phyloP scores from a whole-genome alignment of 1,284 basidiomycete species.

The Violaceomyces palustris region DNA sequence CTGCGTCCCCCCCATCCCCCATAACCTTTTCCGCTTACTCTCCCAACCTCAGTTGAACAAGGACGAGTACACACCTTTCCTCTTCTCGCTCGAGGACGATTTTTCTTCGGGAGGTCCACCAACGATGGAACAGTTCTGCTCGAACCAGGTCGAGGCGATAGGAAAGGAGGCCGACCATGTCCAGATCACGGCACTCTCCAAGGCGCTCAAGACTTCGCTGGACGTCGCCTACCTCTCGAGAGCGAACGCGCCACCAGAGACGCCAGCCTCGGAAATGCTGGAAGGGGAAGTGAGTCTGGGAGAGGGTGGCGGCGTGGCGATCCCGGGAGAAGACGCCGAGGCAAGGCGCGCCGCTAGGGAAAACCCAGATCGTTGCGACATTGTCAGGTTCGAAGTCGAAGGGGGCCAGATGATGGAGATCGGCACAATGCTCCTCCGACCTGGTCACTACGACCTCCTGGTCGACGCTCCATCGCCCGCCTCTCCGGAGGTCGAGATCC shows the following conservation, averaged over 20 bases:
- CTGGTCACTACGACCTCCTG: constrained; percentile 41
- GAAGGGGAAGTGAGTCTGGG: constrained; percentile 1
- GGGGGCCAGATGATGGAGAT: constrained; percentile 38
- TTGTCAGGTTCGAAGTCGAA: constrained; percentile 40
- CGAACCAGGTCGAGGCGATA: constrained; percentile 41
- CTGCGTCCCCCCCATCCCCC: too few species aligned
- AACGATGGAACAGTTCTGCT: constrained; percentile 38
- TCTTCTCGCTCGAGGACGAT: constrained; percentile 24
- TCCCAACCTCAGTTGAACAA: constrained; percentile 14
- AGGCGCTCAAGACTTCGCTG: constrained; percentile 30
- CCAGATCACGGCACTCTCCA: constrained; percentile 43
- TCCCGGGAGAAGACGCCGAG: constrained; percentile 17
- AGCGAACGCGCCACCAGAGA: constrained; percentile 24
- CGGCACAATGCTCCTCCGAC: constrained; percentile 30
- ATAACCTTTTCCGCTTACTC: background rate
- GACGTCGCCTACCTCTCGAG: constrained; percentile 44
- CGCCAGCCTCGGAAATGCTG: constrained; percentile 8
- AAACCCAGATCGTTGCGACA: constrained; percentile 28
- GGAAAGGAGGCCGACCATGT: constrained; percentile 49
- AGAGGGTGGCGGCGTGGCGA: constrained; percentile 13
- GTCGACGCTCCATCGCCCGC: constrained; percentile 28
- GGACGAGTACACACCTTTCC: constrained; percentile 42
- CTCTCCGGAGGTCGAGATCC: constrained; percentile 30
- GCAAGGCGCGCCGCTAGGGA: constrained; percentile 5
- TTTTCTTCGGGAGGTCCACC: constrained; percentile 5